Percentiles rank a stretch among this genome's conserved stretches.
phyloP scores from a whole-genome alignment of 805 yeast genomes.

The Schizosaccharomyces osmophilus region DNA sequence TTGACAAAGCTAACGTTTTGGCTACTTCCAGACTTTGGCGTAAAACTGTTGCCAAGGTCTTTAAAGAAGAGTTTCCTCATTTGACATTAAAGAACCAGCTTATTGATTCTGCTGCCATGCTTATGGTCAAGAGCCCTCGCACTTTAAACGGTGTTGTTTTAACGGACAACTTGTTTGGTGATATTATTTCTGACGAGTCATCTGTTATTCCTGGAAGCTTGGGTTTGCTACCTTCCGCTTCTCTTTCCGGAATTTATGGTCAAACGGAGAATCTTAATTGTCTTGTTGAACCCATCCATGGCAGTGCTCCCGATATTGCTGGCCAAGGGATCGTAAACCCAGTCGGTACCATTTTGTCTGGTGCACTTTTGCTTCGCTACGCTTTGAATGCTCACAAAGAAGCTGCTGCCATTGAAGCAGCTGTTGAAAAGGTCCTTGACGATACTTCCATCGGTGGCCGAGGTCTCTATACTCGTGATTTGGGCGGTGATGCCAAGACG shows the following conservation, averaged over 20 bases:
- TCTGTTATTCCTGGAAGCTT: constrained; percentile 93
- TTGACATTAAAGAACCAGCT: constrained; percentile 74
- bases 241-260: constrained; percentile 75
- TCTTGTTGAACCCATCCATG: constrained; percentile 94
- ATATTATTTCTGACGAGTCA: constrained; percentile 92
- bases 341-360: constrained; percentile 89
- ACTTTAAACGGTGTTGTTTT: constrained; percentile 77
- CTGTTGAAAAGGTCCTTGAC: constrained; percentile 65
- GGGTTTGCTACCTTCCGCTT: constrained; percentile 87
- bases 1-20: constrained; percentile 91
- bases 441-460: constrained; percentile 21
- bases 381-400: constrained; percentile 63
- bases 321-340: constrained; percentile 82
- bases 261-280: constrained; percentile 78
- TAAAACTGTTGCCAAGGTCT: constrained; percentile 66
- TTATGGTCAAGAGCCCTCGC: constrained; percentile 73
- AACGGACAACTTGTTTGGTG: constrained; percentile 95
- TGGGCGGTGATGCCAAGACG: constrained; percentile 66
- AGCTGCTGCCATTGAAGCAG: constrained; percentile 70
- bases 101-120: constrained; percentile 98
- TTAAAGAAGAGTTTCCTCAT: constrained; percentile 73
- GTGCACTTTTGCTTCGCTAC: constrained; percentile 87
- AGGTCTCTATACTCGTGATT: constrained; percentile 62
- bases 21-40: constrained; percentile 95
- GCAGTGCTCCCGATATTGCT: constrained; percentile 95